Percentiles rank a stretch among this genome's conserved stretches.
Evolutionary conservation across 495 filamentous ascomycete species (phyloP).

Genomic region (Xylaria nigripes): DNA sequence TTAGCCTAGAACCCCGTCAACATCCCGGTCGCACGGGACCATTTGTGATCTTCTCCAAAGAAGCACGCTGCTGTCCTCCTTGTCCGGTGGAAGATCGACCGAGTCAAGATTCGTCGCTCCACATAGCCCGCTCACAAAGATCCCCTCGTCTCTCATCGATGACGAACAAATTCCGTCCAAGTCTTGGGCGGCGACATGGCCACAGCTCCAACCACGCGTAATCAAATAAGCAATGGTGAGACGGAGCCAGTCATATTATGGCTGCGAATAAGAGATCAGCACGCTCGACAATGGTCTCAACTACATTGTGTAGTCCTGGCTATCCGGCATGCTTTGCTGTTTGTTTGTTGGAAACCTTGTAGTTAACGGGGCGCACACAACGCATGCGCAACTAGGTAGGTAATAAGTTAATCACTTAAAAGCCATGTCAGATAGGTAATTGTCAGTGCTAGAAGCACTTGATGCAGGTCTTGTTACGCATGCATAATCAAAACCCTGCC

Average conservation of each 20-base stretch:
- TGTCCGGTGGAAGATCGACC: not conserved
- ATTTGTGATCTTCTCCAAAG: not conserved
- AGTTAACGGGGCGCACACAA: not conserved
- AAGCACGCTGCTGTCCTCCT: not conserved
- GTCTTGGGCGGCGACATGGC: not conserved
- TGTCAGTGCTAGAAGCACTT: not conserved
- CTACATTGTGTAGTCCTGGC: too few species aligned
- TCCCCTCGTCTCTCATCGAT: not conserved
- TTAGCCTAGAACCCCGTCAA: not conserved
- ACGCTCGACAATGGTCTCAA: not conserved
- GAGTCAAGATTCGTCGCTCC: not conserved
- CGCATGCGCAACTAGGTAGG: not conserved
- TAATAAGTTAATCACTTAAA: not conserved
- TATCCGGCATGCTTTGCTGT: too few species aligned
- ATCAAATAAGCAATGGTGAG: not conserved
- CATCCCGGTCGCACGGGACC: not conserved
- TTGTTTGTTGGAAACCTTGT: not conserved
- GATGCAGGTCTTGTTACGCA: not conserved
- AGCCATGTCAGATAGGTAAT: not conserved
- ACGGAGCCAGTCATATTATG: not conserved
- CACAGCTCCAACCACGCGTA: not conserved
- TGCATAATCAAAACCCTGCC: constrained; percentile 1
- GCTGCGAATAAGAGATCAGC: not conserved
- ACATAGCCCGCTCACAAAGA: not conserved
- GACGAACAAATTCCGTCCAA: not conserved